A percentile compares a stretch with the other conserved stretches of the same genome.
Evolutionary conservation across 106 monocot species (phyloP).

Genomic region (Ottelia alismoides): DNA sequence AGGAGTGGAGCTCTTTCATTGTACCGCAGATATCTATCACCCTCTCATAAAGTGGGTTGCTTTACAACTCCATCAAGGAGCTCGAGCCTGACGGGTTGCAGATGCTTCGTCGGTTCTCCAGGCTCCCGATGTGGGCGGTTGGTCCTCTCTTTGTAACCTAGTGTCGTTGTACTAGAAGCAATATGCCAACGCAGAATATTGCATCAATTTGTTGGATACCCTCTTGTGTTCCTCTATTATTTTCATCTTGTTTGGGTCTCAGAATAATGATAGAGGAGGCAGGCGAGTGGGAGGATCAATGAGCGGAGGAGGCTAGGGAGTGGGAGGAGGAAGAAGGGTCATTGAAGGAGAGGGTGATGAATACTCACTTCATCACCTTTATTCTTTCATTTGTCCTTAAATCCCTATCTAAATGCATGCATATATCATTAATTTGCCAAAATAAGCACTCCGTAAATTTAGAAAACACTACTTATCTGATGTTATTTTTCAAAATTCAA

Average conservation of each 20-base stretch:
- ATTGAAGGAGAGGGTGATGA: too few species aligned
- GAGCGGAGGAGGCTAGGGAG: too few species aligned
- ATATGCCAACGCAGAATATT: background rate
- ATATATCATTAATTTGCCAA: too few species aligned
- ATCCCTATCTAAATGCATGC: too few species aligned
- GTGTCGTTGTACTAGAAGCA: background rate
- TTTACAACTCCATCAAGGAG: conserved; percentile 34
- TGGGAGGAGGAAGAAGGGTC: too few species aligned
- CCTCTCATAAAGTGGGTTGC: conserved; percentile 7
- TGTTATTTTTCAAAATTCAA: too few species aligned
- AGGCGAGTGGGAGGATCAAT: conserved; percentile 9
- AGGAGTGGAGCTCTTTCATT: conserved; percentile 8
- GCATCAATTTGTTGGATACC: conserved; percentile 11
- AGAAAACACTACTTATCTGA: too few species aligned
- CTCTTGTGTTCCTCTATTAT: conserved; percentile 7
- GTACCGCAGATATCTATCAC: conserved; percentile 2
- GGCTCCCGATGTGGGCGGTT: conserved; percentile 2
- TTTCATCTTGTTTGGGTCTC: conserved; percentile 23
- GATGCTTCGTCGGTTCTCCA: background rate
- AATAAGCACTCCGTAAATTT: too few species aligned
- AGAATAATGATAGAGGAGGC: conserved; percentile 13
- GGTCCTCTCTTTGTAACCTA: background rate
- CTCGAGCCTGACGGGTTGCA: conserved; percentile 15
- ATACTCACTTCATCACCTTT: too few species aligned
- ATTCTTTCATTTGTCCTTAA: too few species aligned